phyloP scores from a whole-genome alignment of 257 asterid species.

The Rubia yunnanensis region DNA sequence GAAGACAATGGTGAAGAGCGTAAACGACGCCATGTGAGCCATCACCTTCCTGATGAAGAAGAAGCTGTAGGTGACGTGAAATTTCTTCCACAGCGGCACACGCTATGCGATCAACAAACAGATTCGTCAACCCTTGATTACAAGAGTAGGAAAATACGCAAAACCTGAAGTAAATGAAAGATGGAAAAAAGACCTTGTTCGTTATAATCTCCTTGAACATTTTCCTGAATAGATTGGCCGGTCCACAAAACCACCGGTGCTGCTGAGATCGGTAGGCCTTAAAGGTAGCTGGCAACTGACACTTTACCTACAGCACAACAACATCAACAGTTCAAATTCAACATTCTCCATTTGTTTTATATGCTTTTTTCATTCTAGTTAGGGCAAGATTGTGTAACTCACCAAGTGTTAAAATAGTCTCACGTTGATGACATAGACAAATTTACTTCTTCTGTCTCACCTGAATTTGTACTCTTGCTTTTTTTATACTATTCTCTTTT shows the following conservation, averaged over 20 bases:
- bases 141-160: too few relatives aligned
- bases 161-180: background rate
- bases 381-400: too few relatives aligned
- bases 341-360: too few relatives aligned
- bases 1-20: slow-evolving; percentile 71
- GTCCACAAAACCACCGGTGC: slow-evolving; percentile 92
- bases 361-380: too few relatives aligned
- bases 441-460: too few relatives aligned
- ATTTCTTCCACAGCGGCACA: slow-evolving; percentile 58
- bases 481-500: too few relatives aligned
- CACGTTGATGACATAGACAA: too few relatives aligned
- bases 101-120: slow-evolving; percentile 34
- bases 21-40: slow-evolving; percentile 87
- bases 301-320: slow-evolving; percentile 47
- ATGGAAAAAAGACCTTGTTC: slow-evolving; percentile 17
- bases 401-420: too few relatives aligned
- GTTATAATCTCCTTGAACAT: slow-evolving; percentile 60
- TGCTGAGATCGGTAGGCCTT: slow-evolving; percentile 84
- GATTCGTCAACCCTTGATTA: background rate
- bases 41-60: slow-evolving; percentile 88
- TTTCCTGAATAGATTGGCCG: slow-evolving; percentile 80
- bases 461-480: too few relatives aligned
- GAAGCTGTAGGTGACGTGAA: slow-evolving; percentile 60
- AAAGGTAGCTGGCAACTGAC: slow-evolving; percentile 77
- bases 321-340: too few relatives aligned